A percentile compares a stretch with the other conserved stretches of the same genome.
These are phyloP conservation scores for Trypanosoma cruzi DNA, from an alignment of 208 protist genomes.

Conservation along the genomic window DNA sequence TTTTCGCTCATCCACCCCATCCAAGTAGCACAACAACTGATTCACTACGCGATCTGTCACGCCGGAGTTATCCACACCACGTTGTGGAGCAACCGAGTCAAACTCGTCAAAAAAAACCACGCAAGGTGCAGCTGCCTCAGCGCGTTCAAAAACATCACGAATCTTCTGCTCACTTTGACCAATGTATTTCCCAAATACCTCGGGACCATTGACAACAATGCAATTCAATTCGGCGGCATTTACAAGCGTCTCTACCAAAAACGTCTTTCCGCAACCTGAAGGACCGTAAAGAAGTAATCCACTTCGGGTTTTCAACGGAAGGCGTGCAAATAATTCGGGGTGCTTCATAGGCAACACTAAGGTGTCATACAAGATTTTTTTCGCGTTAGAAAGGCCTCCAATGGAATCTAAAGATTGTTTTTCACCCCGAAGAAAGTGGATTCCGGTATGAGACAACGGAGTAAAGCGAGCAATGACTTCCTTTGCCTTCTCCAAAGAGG, in stretches of 20 bases:
- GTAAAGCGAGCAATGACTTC: constrained; percentile 53
- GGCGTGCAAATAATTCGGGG: constrained; percentile 89
- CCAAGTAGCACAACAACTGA: constrained; percentile 98
- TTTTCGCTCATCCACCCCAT: constrained; percentile 95
- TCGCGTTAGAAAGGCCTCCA: constrained; percentile 92
- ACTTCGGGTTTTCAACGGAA: constrained; percentile 91
- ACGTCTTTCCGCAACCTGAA: constrained; percentile 92
- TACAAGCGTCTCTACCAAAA: constrained; percentile 80
- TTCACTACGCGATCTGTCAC: constrained; percentile 97
- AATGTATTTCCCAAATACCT: constrained; percentile 96
- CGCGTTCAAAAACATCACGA: constrained; percentile 92
- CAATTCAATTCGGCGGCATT: constrained; percentile 85
- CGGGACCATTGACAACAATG: constrained; percentile 93
- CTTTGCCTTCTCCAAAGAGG: constrained; percentile 32
- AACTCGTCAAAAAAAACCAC: constrained; percentile 97
- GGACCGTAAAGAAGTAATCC: constrained; percentile 94
- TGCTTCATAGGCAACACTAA: constrained; percentile 95
- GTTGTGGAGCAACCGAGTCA: constrained; percentile 91
- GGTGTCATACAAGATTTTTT: constrained; percentile 94
- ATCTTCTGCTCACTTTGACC: constrained; percentile 94
- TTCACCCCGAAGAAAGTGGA: constrained; percentile 75
- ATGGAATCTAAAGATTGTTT: constrained; percentile 82
- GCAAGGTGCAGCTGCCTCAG: constrained; percentile 86
- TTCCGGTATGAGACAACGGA: constrained; percentile 83
- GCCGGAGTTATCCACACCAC: constrained; percentile 87